phyloP scores from a whole-genome alignment of 2,329 filamentous ascomycete genomes.

The Rhytidhysteron rufulum region DNA sequence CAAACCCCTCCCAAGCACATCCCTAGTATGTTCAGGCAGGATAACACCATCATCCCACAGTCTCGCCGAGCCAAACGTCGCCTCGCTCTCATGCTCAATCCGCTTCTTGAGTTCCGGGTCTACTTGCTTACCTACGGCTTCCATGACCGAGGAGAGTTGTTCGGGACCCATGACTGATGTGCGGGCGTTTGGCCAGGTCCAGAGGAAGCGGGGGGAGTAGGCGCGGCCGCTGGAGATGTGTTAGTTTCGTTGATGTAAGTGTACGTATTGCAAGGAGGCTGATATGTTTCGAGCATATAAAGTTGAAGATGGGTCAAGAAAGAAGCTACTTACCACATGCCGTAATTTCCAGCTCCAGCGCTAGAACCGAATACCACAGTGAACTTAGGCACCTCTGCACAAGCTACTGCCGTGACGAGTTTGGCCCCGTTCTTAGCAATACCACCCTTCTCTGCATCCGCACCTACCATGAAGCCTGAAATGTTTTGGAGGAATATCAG shows the following conservation, averaged over 20 bases:
- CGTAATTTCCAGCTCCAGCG: slow-evolving; percentile 94
- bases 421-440: slow-evolving; percentile 98
- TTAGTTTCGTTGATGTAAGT: slow-evolving; percentile 3
- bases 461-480: slow-evolving; percentile 95
- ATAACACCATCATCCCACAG: slow-evolving; percentile 69
- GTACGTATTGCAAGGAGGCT: too few relatives aligned
- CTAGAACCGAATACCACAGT: slow-evolving; percentile 93
- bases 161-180: slow-evolving; percentile 95
- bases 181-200: slow-evolving; percentile 97
- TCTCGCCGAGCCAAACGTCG: slow-evolving; percentile 80
- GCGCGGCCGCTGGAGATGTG: slow-evolving; percentile 64
- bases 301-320: slow-evolving; percentile 2
- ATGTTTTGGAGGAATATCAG: slow-evolving; percentile 96
- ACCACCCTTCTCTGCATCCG: slow-evolving; percentile 85
- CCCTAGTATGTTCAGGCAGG: slow-evolving; percentile 46
- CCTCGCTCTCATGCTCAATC: slow-evolving; percentile 88
- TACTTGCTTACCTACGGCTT: slow-evolving; percentile 78
- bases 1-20: slow-evolving; percentile 47
- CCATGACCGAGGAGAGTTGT: slow-evolving; percentile 90
- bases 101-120: slow-evolving; percentile 77
- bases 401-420: slow-evolving; percentile 90
- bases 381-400: slow-evolving; percentile 92
- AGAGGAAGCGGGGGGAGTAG: slow-evolving; percentile 85
- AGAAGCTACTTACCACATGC: slow-evolving; percentile 68
- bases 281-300: too few relatives aligned